Conservation (phyloP, 768 basidiomycete species). For the Russula sp. region DNA sequence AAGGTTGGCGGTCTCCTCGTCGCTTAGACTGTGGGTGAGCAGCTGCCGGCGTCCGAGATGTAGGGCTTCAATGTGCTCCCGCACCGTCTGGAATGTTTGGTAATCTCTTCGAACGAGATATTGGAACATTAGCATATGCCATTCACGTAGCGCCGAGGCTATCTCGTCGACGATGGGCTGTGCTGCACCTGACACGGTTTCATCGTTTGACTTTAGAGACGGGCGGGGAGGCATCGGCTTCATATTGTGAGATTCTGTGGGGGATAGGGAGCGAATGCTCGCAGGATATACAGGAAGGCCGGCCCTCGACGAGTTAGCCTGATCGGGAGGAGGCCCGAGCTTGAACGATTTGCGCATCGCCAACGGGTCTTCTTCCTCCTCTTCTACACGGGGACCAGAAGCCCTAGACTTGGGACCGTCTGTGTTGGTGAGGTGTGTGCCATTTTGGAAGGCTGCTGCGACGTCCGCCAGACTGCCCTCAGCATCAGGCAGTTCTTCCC, state of each 20-base stretch:
- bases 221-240: conserved; percentile 87
- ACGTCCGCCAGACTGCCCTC: conserved; percentile 79
- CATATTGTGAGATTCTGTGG: conserved; percentile 53
- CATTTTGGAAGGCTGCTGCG: conserved; percentile 46
- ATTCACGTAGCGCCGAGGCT: conserved; percentile 92
- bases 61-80: conserved; percentile 84
- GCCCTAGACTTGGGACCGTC: conserved; percentile 39
- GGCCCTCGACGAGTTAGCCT: conserved; percentile 65
- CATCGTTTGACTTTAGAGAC: conserved; percentile 91
- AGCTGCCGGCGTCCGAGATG: conserved; percentile 90
- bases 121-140: conserved; percentile 87
- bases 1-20: conserved; percentile 78
- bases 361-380: conserved; percentile 52
- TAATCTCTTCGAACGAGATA: conserved; percentile 89
- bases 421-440: conserved; percentile 32
- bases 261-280: conserved; percentile 61
- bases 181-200: conserved; percentile 72
- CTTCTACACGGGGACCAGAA: conserved; percentile 56
- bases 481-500: conserved; percentile 82
- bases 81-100: conserved; percentile 77
- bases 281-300: conserved; percentile 67
- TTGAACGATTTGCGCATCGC: conserved; percentile 56
- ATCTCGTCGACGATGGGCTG: conserved; percentile 98
- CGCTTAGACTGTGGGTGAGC: conserved; percentile 78
- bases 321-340: conserved; percentile 68